Conservation (phyloP, 2,329 filamentous ascomycete genomes). For the Talaromyces piceae region DNA sequence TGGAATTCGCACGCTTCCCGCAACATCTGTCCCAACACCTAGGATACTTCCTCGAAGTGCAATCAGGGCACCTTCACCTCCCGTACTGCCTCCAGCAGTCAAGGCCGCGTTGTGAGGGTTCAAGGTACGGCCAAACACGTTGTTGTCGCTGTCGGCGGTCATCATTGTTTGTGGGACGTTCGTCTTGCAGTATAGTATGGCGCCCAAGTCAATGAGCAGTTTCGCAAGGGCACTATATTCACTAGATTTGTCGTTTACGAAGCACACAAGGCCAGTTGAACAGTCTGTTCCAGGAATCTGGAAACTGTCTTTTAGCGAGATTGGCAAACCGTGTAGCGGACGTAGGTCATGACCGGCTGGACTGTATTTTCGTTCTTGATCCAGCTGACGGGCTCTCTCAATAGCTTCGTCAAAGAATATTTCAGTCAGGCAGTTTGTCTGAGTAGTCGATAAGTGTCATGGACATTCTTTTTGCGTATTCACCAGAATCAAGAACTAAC, state of each 20-base stretch:
- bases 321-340: constrained; percentile 30
- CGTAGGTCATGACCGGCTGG: constrained; percentile 26
- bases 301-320: constrained; percentile 30
- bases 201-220: constrained; percentile 27
- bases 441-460: background rate
- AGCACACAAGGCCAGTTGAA: constrained; percentile 39
- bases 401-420: constrained; percentile 30
- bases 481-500: background rate
- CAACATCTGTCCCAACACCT: constrained; percentile 29
- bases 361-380: background rate
- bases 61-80: constrained; percentile 30
- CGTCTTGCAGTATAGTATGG: constrained; percentile 50
- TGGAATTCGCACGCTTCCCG: constrained; percentile 27
- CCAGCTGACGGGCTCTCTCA: constrained; percentile 23
- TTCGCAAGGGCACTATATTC: constrained; percentile 14
- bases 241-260: constrained; percentile 3
- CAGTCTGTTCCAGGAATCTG: constrained; percentile 41
- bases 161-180: constrained; percentile 58
- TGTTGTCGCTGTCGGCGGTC: constrained; percentile 34
- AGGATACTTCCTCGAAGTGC: constrained; percentile 26
- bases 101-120: constrained; percentile 23
- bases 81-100: constrained; percentile 23
- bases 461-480: background rate
- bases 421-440: constrained; percentile 28
- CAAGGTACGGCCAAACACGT: constrained; percentile 18